phyloP scores from a whole-genome alignment of 2,329 filamentous ascomycete species.

The Rhynchosporium agropyri region DNA sequence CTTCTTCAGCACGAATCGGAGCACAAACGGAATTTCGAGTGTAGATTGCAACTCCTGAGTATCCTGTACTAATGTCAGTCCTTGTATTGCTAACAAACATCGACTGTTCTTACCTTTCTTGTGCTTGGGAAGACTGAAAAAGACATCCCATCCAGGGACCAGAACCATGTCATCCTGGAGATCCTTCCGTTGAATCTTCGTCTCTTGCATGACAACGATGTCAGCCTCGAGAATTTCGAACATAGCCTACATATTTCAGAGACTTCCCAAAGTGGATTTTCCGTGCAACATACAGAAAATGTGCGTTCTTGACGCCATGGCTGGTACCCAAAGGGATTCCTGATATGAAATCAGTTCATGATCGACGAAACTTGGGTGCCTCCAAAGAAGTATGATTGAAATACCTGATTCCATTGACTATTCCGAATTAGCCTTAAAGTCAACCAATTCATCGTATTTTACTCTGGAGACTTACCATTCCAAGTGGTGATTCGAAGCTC shows the following conservation, averaged over 20 bases:
- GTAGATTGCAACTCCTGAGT: slow-evolving; percentile 94
- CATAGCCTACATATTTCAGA: slow-evolving; percentile 65
- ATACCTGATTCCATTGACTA: slow-evolving; percentile 80
- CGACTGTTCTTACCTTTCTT: slow-evolving; percentile 73
- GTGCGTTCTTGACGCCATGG: slow-evolving; percentile 76
- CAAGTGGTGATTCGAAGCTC: slow-evolving; percentile 80
- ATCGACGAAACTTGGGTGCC: neutral
- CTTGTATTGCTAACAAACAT: neutral
- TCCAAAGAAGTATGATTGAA: neutral
- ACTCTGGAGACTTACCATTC: slow-evolving; percentile 63
- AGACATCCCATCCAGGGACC: slow-evolving; percentile 93
- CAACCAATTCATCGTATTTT: neutral
- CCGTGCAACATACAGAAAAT: slow-evolving; percentile 57
- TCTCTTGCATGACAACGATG: slow-evolving; percentile 92
- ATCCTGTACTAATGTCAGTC: slow-evolving; percentile 58
- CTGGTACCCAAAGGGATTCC: slow-evolving; percentile 82
- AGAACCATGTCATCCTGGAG: slow-evolving; percentile 94
- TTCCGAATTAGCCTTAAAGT: slow-evolving; percentile 23
- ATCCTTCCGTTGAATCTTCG: slow-evolving; percentile 94
- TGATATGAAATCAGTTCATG: slow-evolving; percentile 40
- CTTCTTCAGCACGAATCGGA: slow-evolving; percentile 90
- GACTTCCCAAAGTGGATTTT: slow-evolving; percentile 1
- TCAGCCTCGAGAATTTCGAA: slow-evolving; percentile 92
- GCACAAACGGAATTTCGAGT: slow-evolving; percentile 84
- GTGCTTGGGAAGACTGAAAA: slow-evolving; percentile 87